Conservation (phyloP, 495 filamentous ascomycete genomes). For the Penicillium subrubescens region DNA sequence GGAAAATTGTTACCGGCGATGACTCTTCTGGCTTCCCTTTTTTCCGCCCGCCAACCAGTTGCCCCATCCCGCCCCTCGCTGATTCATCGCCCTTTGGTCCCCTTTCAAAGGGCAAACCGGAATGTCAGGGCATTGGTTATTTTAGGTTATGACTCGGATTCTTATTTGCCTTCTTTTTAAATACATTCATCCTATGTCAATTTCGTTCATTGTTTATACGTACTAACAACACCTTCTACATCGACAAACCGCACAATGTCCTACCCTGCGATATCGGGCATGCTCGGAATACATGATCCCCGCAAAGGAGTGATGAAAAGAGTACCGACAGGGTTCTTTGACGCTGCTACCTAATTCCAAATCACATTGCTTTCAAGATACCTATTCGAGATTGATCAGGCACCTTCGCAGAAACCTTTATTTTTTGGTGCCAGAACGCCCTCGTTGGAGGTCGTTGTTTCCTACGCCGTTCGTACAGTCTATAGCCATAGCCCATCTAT, state of each 20-base stretch:
- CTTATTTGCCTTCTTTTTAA: not conserved
- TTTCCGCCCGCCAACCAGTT: slow-evolving; percentile 6
- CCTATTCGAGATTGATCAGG: not conserved
- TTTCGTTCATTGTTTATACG: not conserved
- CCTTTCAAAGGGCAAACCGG: not conserved
- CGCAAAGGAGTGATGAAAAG: not conserved
- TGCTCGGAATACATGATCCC: not conserved
- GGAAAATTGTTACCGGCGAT: slow-evolving; percentile 14
- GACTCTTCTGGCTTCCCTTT: slow-evolving; percentile 16
- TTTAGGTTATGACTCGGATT: not conserved
- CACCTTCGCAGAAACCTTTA: not conserved
- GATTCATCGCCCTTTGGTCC: not conserved
- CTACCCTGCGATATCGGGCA: not conserved
- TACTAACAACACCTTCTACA: not conserved
- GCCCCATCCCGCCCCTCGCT: not conserved
- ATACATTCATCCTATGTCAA: not conserved
- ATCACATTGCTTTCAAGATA: not conserved
- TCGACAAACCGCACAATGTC: not conserved
- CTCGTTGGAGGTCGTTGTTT: not conserved
- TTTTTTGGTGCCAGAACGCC: not conserved
- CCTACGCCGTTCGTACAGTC: too few species aligned
- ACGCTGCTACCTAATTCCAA: not conserved
- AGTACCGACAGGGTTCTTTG: not conserved
- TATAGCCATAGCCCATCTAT: too few species aligned
- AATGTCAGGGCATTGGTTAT: not conserved